Evolutionary conservation across 495 filamentous ascomycete species (phyloP).

Genomic region (Talaromyces nanjingensis): DNA sequence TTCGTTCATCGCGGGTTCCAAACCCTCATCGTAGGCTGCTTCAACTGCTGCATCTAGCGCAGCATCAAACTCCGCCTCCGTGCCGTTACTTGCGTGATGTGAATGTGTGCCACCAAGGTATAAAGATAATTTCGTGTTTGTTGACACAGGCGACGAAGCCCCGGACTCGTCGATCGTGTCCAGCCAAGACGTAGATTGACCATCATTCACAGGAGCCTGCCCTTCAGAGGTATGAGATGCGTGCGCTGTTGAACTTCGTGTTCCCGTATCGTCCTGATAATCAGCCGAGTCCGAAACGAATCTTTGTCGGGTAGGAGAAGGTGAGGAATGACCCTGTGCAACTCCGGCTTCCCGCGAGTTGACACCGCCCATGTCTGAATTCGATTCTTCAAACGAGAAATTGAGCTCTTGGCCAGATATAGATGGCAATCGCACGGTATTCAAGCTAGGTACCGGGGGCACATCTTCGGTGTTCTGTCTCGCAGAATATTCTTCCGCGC

Average conservation of each 20-base stretch:
- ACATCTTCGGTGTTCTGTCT: neutral
- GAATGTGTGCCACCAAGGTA: constrained; percentile 61
- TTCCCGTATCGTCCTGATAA: neutral
- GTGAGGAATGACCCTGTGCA: neutral
- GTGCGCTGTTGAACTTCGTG: neutral
- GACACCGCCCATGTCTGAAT: too few relatives aligned
- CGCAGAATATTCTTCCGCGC: neutral
- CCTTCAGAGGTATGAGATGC: constrained; percentile 29
- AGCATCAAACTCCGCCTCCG: constrained; percentile 90
- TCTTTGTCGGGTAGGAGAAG: neutral
- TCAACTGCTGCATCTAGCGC: constrained; percentile 94
- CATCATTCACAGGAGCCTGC: constrained; percentile 44
- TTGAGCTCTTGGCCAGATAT: neutral
- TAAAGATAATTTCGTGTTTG: constrained; percentile 69
- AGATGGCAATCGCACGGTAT: constrained; percentile 1
- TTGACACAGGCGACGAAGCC: constrained; percentile 70
- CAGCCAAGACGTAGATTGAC: constrained; percentile 84
- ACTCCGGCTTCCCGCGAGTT: neutral
- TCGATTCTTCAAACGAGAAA: neutral
- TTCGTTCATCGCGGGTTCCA: constrained; percentile 58
- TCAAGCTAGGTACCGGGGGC: neutral
- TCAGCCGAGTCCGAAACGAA: neutral
- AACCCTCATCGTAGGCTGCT: constrained; percentile 90
- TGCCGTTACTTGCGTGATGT: constrained; percentile 61
- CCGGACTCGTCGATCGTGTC: constrained; percentile 96